phyloP scores from a whole-genome alignment of 108 stramenopile genomes.

The Discostella stelligeroides region DNA sequence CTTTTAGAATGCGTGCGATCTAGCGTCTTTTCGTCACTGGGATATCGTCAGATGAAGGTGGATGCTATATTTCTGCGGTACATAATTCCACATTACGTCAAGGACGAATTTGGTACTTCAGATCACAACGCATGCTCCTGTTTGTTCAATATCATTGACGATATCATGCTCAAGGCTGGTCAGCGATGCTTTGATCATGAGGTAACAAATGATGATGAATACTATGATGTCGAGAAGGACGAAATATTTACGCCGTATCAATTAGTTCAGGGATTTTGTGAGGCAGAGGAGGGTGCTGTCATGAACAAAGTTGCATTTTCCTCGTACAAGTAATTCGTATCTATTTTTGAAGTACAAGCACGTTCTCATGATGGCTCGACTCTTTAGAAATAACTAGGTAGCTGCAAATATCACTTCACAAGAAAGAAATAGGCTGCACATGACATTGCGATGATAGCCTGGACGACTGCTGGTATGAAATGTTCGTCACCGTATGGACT shows the following conservation, averaged over 20 bases:
- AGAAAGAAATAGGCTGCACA: slow-evolving; percentile 48
- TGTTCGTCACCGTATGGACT: slow-evolving; percentile 43
- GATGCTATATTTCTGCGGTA: slow-evolving; percentile 74
- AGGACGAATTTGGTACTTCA: slow-evolving; percentile 61
- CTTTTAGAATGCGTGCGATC: slow-evolving; percentile 66
- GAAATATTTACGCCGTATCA: slow-evolving; percentile 48
- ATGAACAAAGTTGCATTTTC: slow-evolving; percentile 32
- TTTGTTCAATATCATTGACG: slow-evolving; percentile 53
- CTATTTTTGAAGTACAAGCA: no score
- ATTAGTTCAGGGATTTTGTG: slow-evolving; percentile 37
- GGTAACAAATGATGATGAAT: slow-evolving; percentile 48
- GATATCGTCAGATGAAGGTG: slow-evolving; percentile 76
- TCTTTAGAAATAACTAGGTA: no score
- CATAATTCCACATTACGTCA: slow-evolving; percentile 78
- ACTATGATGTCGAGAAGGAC: slow-evolving; percentile 50
- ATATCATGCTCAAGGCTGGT: slow-evolving; percentile 55
- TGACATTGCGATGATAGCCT: slow-evolving; percentile 37
- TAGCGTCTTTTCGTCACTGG: slow-evolving; percentile 56
- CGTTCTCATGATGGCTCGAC: no score
- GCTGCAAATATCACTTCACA: slow-evolving; percentile 23
- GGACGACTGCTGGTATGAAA: slow-evolving; percentile 28
- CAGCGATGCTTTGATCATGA: slow-evolving; percentile 55
- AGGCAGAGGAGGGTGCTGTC: slow-evolving; percentile 5
- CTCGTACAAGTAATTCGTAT: no score
- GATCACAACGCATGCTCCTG: slow-evolving; percentile 50